Evolutionary conservation across 2,329 filamentous ascomycete genomes (phyloP).

Genomic region (Aspergillus novofumigatus): DNA sequence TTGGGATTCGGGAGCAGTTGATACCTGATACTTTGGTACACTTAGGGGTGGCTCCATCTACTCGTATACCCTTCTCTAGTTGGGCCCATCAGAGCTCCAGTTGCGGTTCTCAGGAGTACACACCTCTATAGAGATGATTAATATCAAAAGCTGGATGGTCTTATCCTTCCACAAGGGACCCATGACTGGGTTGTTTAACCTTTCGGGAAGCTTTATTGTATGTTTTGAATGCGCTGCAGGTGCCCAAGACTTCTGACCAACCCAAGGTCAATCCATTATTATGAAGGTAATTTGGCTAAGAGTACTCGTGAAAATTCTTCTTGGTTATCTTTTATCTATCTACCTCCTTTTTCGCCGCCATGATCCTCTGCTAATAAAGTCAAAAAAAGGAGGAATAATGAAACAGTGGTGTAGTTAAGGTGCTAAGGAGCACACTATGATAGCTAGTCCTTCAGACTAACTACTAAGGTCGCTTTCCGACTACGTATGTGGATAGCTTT

Average conservation of each 20-base stretch:
- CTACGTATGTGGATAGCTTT: background rate
- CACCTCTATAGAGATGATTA: background rate
- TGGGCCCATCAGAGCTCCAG: background rate
- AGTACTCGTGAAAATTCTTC: background rate
- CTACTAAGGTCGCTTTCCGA: background rate
- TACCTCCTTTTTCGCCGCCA: background rate
- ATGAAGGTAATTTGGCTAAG: background rate
- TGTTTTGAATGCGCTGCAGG: background rate
- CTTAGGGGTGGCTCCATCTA: background rate
- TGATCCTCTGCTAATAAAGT: background rate
- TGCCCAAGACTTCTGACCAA: background rate
- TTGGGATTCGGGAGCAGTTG: background rate
- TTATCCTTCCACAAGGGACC: background rate
- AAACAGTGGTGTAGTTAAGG: slow-evolving; percentile 1
- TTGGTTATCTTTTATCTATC: background rate
- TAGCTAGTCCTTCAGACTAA: background rate
- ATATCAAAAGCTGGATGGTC: too few relatives aligned
- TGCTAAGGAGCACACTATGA: background rate
- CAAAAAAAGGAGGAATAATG: slow-evolving; percentile 2
- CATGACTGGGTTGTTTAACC: background rate
- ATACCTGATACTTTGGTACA: background rate
- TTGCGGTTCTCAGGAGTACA: background rate
- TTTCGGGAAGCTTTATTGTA: background rate
- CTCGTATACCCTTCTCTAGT: background rate
- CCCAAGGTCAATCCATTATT: background rate